A percentile compares a stretch with the other conserved stretches of the same genome.
These are phyloP conservation scores for Neurospora sp. DNA, from an alignment of 495 filamentous ascomycete genomes.

Conservation along the genomic window DNA sequence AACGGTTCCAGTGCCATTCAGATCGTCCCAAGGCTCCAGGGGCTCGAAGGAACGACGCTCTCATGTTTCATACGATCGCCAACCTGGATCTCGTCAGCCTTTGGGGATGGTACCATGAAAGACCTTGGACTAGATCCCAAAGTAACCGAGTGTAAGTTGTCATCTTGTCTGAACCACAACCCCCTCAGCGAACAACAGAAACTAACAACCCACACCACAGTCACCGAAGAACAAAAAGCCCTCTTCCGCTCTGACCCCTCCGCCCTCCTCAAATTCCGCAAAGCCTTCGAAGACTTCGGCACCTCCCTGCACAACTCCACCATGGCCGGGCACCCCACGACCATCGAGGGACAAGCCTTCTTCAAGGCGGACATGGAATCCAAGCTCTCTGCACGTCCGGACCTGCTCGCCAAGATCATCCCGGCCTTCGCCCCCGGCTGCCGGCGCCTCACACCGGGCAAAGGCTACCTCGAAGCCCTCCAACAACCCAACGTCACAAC, in stretches of 20 bases:
- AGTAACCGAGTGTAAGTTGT: conserved; percentile 24
- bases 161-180: not conserved
- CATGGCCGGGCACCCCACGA: conserved; percentile 22
- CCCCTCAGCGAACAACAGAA: not conserved
- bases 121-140: conserved; percentile 29
- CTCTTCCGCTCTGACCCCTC: conserved; percentile 22
- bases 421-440: conserved; percentile 60
- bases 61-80: conserved; percentile 60
- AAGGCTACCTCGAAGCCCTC: conserved; percentile 61
- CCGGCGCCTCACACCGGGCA: conserved; percentile 61
- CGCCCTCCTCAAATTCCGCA: conserved; percentile 26
- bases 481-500: conserved; percentile 52
- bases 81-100: conserved; percentile 48
- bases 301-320: conserved; percentile 29
- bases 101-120: conserved; percentile 32
- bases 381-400: conserved; percentile 23
- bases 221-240: conserved; percentile 24
- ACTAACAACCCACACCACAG: conserved; percentile 10
- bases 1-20: conserved; percentile 62
- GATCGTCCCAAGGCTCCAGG: conserved; percentile 55
- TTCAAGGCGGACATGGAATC: conserved; percentile 25
- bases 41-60: conserved; percentile 40
- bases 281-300: conserved; percentile 29
- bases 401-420: conserved; percentile 27
- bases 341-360: conserved; percentile 10